Evolutionary conservation across 257 asterid species (phyloP).

Genomic region (Datura wrightii): DNA sequence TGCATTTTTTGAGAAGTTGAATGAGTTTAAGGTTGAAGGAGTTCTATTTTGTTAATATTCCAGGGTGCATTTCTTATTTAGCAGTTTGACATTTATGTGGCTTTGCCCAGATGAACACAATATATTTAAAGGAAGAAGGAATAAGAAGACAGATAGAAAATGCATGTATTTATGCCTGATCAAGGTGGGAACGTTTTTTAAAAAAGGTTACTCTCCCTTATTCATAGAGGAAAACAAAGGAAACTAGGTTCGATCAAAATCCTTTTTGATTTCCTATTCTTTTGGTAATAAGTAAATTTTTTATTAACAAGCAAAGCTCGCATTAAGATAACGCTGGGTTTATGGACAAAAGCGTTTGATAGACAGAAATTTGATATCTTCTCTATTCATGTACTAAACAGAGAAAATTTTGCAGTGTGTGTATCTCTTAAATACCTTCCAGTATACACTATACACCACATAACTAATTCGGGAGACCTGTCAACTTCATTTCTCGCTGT

Average conservation of each 20-base stretch:
- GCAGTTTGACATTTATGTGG: conserved; percentile 17
- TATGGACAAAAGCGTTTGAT: background rate
- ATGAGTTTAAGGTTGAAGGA: background rate
- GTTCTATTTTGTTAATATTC: background rate
- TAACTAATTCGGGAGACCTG: background rate
- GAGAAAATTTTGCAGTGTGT: background rate
- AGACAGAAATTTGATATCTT: background rate
- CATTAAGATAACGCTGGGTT: background rate
- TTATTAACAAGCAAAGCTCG: background rate
- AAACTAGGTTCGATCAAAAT: background rate
- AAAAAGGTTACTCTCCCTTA: background rate
- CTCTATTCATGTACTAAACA: background rate
- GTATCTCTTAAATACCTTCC: background rate
- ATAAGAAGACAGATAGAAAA: background rate
- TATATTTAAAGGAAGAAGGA: conserved; percentile 13
- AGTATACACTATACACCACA: conserved; percentile 12
- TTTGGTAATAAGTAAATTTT: background rate
- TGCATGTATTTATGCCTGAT: conserved; percentile 20
- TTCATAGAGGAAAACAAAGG: conserved; percentile 16
- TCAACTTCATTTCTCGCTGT: background rate
- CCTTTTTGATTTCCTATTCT: background rate
- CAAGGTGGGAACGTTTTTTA: background rate
- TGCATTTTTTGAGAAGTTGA: background rate
- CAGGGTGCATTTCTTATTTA: background rate
- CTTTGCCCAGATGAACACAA: background rate